Conservation (phyloP, 371 early-diverging fungal genomes). For the Mortierella sp. region DNA sequence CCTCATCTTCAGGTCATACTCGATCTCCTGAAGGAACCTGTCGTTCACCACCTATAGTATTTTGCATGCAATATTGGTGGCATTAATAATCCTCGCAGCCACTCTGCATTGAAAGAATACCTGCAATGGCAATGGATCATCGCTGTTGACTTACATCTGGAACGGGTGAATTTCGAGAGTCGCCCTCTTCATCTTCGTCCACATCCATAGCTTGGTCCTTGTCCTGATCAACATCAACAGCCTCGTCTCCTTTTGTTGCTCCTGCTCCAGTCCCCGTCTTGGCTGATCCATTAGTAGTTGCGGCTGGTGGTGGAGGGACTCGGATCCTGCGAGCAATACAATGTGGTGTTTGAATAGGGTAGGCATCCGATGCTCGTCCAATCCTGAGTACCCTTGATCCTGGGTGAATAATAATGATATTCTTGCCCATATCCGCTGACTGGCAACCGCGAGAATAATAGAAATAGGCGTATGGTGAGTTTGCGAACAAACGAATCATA, state of each 20-base stretch:
- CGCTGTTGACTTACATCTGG: constrained; percentile 32
- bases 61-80: neutral
- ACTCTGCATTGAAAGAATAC: neutral
- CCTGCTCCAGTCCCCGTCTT: neutral
- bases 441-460: neutral
- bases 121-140: neutral
- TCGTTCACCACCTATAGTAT: constrained; percentile 39
- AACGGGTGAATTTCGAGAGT: neutral
- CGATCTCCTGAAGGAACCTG: constrained; percentile 60
- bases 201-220: constrained; percentile 35
- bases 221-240: neutral
- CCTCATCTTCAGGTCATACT: constrained; percentile 75
- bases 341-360: constrained; percentile 83
- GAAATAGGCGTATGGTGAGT: neutral
- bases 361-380: constrained; percentile 85
- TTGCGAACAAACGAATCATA: neutral
- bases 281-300: neutral
- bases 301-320: neutral
- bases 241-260: neutral
- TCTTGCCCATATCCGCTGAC: constrained; percentile 46
- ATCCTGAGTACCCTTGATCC: constrained; percentile 87
- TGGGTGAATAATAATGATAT: constrained; percentile 87
- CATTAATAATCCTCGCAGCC: neutral
- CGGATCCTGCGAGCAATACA: constrained; percentile 78
- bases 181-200: constrained; percentile 39